Evolutionary conservation across 2,329 filamentous ascomycete species (phyloP), one percentile per base, ranked within the genome.

Genomic region (Hawksworthiomyces lignivorus): DNA sequence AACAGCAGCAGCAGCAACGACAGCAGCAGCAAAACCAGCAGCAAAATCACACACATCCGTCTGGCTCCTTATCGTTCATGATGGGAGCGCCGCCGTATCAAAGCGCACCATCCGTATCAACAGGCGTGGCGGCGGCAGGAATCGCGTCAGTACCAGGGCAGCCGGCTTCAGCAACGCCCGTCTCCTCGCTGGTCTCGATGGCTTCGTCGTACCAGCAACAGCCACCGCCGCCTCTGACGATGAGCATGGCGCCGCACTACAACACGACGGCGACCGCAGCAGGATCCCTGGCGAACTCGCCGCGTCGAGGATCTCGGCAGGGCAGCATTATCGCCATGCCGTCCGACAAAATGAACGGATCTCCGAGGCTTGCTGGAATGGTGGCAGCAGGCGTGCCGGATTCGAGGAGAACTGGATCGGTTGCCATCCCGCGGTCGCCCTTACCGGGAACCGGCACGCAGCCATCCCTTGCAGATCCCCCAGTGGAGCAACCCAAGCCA

Each of bases 241-340:
- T n/a, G n/a, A n/a, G n/a, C n/a, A n/a, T n/a, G n/a, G n/a, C n/a
- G n/a, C n/a, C n/a, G n/a, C n/a, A n/a, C 7, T 29, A 24, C 2
- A 27, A 4, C 18, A 27, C n/a, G 19, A 31, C 14, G 8, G n/a
- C 20, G 17, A 20, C 60, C 61, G 29, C 48, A 53, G 8, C 24
- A 51, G 48, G 33, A 28, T 52, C 20, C 66, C 70, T 29, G 73
- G 70, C 49, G 45, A 54, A n/a, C n/a, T n/a, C n/a, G n/a, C n/a
- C n/a, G n/a, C n/a, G n/a, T n/a, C n/a, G n/a, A n/a, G n/a, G n/a
- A n/a, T n/a, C n/a, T n/a, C n/a, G n/a, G n/a, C n/a, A n/a, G n/a
- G n/a, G n/a, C n/a, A n/a, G n/a, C n/a, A n/a, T n/a, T n/a, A n/a
- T n/a, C n/a, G n/a, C n/a, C n/a, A n/a, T n/a, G n/a, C n/a, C n/a